Percentiles rank a stretch among this genome's conserved stretches.
Evolutionary conservation across 2,329 filamentous ascomycete genomes (phyloP).

Genomic region (Pezicula carpinea): DNA sequence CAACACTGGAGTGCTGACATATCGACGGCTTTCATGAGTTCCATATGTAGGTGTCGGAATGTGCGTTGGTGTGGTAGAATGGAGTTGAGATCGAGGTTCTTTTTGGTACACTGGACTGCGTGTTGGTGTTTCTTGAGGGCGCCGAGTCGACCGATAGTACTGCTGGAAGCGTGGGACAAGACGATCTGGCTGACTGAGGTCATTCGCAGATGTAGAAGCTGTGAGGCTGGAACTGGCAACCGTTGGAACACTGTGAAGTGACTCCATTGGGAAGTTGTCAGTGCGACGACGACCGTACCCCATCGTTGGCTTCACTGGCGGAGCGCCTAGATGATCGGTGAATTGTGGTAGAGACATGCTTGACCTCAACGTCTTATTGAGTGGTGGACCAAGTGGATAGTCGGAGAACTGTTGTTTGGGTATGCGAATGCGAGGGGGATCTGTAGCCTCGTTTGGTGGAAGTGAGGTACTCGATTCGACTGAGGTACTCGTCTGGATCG

Average conservation of each 20-base stretch:
- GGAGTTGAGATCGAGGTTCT: background rate
- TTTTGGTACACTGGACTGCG: conserved; percentile 7
- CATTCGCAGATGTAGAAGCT: conserved; percentile 14
- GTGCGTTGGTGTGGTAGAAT: conserved; percentile 5
- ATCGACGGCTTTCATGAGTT: conserved; percentile 2
- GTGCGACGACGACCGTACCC: background rate
- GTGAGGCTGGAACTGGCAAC: conserved; percentile 15
- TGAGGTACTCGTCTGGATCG: too few relatives aligned
- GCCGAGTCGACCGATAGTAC: background rate
- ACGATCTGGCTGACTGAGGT: conserved; percentile 9
- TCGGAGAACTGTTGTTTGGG: too few relatives aligned
- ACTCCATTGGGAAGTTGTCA: conserved; percentile 1
- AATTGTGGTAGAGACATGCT: background rate
- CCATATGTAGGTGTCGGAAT: conserved; percentile 7
- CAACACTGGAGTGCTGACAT: conserved; percentile 12
- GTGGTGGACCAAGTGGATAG: too few relatives aligned
- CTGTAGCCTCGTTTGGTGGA: too few relatives aligned
- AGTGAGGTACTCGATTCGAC: too few relatives aligned
- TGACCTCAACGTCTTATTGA: too few relatives aligned
- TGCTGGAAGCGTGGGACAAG: background rate
- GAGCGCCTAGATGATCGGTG: background rate
- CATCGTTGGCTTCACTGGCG: background rate
- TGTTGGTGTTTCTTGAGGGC: background rate
- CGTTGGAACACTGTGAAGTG: conserved; percentile 15
- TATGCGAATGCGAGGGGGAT: too few relatives aligned